Percentiles rank a stretch among this genome's conserved stretches.
phyloP scores from a whole-genome alignment of 805 yeast species.

The Barnettozyma sucrosica region DNA sequence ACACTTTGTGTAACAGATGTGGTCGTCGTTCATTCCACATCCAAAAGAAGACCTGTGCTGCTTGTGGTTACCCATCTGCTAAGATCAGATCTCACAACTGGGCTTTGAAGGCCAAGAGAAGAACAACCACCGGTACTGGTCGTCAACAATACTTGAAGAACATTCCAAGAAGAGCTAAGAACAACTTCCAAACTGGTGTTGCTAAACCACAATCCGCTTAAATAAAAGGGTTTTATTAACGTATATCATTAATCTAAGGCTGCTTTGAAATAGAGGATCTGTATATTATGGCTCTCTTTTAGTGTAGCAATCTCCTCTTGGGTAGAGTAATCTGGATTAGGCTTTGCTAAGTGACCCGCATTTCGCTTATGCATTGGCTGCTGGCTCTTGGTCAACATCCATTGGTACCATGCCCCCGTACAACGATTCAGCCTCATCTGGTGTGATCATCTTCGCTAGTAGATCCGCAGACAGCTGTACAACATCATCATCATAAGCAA shows the following conservation, averaged over 20 bases:
- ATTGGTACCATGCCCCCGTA: slow-evolving; percentile 48
- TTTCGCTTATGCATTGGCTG: too few species aligned
- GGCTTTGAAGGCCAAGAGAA: slow-evolving; percentile 99
- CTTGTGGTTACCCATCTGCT: slow-evolving; percentile 99
- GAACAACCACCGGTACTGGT: slow-evolving; percentile 99
- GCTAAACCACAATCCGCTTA: slow-evolving; percentile 57
- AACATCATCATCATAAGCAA: slow-evolving; percentile 54
- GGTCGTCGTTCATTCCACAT: slow-evolving; percentile 98
- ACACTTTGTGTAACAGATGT: slow-evolving; percentile 98
- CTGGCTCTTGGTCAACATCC: background rate
- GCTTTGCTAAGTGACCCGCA: too few species aligned
- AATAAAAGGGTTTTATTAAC: slow-evolving; percentile 9
- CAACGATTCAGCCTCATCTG: slow-evolving; percentile 74
- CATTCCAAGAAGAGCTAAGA: slow-evolving; percentile 97
- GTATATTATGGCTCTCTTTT: background rate
- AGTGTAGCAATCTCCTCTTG: too few species aligned
- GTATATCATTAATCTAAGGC: slow-evolving; percentile 8
- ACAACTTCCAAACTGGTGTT: slow-evolving; percentile 93
- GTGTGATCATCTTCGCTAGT: slow-evolving; percentile 59
- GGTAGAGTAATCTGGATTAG: too few species aligned
- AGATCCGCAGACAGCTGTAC: slow-evolving; percentile 68
- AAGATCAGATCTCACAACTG: slow-evolving; percentile 98
- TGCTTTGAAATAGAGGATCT: slow-evolving; percentile 1
- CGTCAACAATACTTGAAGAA: slow-evolving; percentile 97
- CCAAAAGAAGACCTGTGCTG: slow-evolving; percentile 98